Conservation (phyloP, 2,329 filamentous ascomycete genomes). For the Thielaviopsis ethacetica region DNA sequence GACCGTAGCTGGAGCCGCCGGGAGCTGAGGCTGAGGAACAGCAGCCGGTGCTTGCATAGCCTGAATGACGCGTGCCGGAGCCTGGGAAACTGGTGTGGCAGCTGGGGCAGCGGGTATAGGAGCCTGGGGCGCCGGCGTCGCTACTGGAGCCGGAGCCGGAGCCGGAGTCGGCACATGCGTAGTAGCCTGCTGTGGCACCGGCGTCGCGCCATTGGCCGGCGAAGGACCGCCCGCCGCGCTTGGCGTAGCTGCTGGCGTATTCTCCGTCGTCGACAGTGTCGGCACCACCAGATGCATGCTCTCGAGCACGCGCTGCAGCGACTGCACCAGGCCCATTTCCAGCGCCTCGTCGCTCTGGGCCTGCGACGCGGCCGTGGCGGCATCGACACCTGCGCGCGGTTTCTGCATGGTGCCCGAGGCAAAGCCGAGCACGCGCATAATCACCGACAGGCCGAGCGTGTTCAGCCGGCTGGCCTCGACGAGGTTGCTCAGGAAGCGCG, state of each 20-base stretch:
- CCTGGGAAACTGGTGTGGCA: not conserved
- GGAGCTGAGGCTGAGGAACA: not conserved
- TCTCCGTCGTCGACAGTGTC: not conserved
- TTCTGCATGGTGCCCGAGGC: slow-evolving; percentile 27
- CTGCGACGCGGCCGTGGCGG: slow-evolving; percentile 14
- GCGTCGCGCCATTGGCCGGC: not conserved
- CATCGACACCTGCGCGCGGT: slow-evolving; percentile 19
- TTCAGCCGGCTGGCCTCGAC: slow-evolving; percentile 28
- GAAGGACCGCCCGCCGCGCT: not conserved
- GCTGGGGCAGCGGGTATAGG: not conserved
- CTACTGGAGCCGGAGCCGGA: not conserved
- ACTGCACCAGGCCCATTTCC: slow-evolving; percentile 26
- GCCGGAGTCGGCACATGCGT: not conserved
- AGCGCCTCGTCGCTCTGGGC: slow-evolving; percentile 22
- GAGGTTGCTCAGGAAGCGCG: slow-evolving; percentile 23
- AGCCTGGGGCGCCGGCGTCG: not conserved
- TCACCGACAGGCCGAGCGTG: slow-evolving; percentile 31
- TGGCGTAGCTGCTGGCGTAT: slow-evolving; percentile 6
- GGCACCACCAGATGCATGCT: slow-evolving; percentile 20
- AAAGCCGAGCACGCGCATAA: slow-evolving; percentile 33
- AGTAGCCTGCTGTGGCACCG: not conserved
- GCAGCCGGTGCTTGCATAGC: not conserved
- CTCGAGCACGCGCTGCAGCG: slow-evolving; percentile 23
- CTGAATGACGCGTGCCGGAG: not conserved
- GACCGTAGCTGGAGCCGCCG: not conserved